Base-by-base conservation (phyloP, 257 asterid genomes). In the Capsicum pubescens region DNA sequence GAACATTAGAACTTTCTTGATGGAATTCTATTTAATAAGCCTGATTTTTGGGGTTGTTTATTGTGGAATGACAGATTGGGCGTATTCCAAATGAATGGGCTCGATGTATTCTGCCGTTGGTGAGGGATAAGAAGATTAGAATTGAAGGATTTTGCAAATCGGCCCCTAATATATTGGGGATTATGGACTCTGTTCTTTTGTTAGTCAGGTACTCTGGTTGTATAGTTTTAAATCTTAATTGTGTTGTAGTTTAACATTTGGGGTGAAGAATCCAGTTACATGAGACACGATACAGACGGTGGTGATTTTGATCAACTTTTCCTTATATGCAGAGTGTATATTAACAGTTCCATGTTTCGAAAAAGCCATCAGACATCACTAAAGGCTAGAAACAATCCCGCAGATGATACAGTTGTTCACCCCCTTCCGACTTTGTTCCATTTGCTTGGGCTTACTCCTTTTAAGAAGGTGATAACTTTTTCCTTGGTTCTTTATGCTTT, bases 61-160 rank as follows among this genome's bases (percentile, higher is more conserved):
- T 76, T 76, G 48, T 76, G 81, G 81, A 76, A 57, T 76, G 48
- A 89, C 94, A 96, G 99, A 89, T 96, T 91, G 99, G 99, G 56
- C 98, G 99, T 78, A 93, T 96, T 87, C 99, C 99, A 55, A 93
- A 90, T 87, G 98, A 96, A 87, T 94, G 99, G 99, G 95, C 95
- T 88, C 92, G 98, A 78, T 94, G 97, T 71, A 89, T 96, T 83
- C 87, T 94, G 91, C 97, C 98, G 5, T 95, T 96, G 77, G 98
- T 96, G 87, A 92, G 97, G 84, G 95, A 89, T 78, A 96, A 92
- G 84, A 94, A 92, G 89, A 90, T 92, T 70, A 85, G 85, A 77
- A 61, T 96, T 32, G 84, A 88, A 80, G 99, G 99, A 17, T 84
- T 80, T 67, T 96, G 98, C 92, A 92, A 90, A 91, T 92, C 93